Conservation (phyloP, 192 early-diverging fungal genomes). For the Glomus cerebriforme region DNA sequence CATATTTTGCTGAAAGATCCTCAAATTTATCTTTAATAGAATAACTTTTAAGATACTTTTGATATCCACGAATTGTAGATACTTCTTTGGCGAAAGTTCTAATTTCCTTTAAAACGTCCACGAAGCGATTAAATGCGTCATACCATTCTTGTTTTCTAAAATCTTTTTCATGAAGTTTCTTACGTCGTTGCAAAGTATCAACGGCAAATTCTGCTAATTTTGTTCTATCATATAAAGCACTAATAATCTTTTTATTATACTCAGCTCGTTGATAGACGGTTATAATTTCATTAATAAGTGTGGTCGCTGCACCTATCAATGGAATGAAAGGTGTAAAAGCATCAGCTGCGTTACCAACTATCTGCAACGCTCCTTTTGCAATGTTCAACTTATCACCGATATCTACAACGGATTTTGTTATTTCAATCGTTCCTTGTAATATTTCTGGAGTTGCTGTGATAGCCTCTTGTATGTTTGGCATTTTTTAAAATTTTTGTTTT, state of each 20-base stretch:
- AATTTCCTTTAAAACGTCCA: constrained; percentile 8
- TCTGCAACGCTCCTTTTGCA: neutral
- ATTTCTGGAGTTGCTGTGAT: neutral
- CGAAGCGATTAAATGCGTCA: neutral
- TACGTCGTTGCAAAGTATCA: neutral
- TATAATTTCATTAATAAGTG: neutral
- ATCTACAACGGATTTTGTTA: neutral
- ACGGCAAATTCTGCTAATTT: neutral
- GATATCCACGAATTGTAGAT: neutral
- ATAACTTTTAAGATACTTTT: constrained; percentile 4
- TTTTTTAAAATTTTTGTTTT: neutral
- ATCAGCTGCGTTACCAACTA: neutral
- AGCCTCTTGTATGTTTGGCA: neutral
- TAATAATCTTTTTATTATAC: constrained; percentile 21
- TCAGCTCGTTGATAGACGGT: neutral
- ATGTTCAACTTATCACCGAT: neutral
- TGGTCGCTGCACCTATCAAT: neutral
- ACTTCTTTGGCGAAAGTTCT: constrained; percentile 9
- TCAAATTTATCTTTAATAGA: neutral
- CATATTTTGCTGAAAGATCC: neutral
- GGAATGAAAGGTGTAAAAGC: neutral
- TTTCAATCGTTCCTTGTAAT: neutral
- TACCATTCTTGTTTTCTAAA: constrained; percentile 7
- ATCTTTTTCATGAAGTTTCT: neutral
- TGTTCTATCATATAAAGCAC: neutral